Evolutionary conservation across 305 asterid species (phyloP).

Genomic region (Fraxinus baroniana): DNA sequence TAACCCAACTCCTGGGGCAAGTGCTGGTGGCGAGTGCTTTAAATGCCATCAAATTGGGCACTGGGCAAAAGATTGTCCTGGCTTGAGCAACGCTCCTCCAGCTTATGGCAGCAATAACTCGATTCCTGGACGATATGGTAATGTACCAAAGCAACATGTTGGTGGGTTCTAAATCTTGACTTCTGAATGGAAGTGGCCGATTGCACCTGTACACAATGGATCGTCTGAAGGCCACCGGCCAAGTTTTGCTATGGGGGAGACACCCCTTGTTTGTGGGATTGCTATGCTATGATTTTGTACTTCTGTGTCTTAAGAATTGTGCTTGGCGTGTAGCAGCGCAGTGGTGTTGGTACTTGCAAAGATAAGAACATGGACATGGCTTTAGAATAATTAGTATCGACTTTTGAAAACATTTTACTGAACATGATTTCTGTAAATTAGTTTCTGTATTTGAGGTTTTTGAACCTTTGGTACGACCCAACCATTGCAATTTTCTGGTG

Average conservation of each 20-base stretch:
- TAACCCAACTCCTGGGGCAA: constrained; percentile 31
- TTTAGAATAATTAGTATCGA: neutral
- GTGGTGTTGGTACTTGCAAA: neutral
- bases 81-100: constrained; percentile 32
- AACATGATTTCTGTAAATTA: neutral
- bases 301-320: neutral
- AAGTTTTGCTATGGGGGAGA: neutral
- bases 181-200: neutral
- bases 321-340: neutral
- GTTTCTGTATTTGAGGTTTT: neutral
- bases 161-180: constrained; percentile 37
- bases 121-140: constrained; percentile 38
- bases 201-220: neutral
- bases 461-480: neutral
- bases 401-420: neutral
- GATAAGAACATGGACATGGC: neutral
- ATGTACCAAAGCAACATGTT: constrained; percentile 35
- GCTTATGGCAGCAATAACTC: constrained; percentile 35
- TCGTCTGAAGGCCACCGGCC: neutral
- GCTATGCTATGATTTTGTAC: neutral
- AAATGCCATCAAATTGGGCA: constrained; percentile 89
- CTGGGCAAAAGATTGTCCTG: constrained; percentile 85
- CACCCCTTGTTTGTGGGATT: neutral
- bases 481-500: neutral
- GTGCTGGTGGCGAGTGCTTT: constrained; percentile 58